These are phyloP conservation scores for Kuraishia molischiana DNA, from an alignment of 805 yeast genomes.

Conservation along the genomic window DNA sequence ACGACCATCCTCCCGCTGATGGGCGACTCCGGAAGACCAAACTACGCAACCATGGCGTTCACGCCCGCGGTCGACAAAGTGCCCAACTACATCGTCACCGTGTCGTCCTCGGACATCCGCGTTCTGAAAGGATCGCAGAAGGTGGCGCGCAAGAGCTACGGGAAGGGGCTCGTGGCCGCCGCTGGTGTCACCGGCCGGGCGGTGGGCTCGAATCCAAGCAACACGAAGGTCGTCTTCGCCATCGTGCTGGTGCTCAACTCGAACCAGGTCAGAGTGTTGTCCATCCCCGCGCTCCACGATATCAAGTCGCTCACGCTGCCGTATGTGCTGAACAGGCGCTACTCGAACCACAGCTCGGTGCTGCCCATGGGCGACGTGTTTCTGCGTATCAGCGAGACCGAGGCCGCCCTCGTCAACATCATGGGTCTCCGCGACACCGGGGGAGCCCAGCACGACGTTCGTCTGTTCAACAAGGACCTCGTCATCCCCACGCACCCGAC, in stretches of 20 bases:
- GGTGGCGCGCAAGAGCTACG: slow-evolving; percentile 53
- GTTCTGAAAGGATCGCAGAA: slow-evolving; percentile 54
- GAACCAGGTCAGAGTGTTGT: slow-evolving; percentile 20
- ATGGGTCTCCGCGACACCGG: slow-evolving; percentile 20
- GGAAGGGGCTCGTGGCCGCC: slow-evolving; percentile 33
- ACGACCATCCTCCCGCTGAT: slow-evolving; percentile 49
- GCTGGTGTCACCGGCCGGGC: slow-evolving; percentile 39
- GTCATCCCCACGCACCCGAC: slow-evolving; percentile 72
- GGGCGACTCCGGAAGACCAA: slow-evolving; percentile 49
- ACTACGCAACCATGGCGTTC: slow-evolving; percentile 49
- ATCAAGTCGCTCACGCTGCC: slow-evolving; percentile 38
- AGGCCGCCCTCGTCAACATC: slow-evolving; percentile 41
- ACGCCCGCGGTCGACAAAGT: slow-evolving; percentile 52
- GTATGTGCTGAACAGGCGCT: slow-evolving; percentile 27
- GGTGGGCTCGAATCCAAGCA: background rate
- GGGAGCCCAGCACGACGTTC: slow-evolving; percentile 30
- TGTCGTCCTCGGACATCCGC: slow-evolving; percentile 52
- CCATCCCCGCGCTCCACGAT: slow-evolving; percentile 59
- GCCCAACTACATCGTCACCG: slow-evolving; percentile 52
- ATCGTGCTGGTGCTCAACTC: slow-evolving; percentile 1
- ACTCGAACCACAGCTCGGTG: slow-evolving; percentile 31
- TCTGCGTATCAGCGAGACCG: slow-evolving; percentile 44
- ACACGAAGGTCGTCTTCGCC: background rate
- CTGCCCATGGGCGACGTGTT: slow-evolving; percentile 39
- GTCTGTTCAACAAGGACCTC: slow-evolving; percentile 59